These are phyloP conservation scores for Daldinia loculata DNA, from an alignment of 495 filamentous ascomycete species.

Conservation along the genomic window DNA sequence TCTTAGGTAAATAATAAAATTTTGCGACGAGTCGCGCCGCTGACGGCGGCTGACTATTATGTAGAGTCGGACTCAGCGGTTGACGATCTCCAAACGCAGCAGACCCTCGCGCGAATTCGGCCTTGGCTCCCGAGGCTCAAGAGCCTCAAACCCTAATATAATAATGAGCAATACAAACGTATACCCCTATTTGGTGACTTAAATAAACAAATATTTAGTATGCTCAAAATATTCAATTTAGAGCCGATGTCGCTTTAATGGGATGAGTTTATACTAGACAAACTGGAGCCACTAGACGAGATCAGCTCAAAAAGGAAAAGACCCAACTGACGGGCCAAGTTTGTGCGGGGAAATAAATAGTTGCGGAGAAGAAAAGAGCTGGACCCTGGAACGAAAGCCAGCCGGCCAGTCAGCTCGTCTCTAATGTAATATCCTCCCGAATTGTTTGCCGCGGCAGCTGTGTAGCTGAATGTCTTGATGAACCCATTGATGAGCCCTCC, in stretches of 20 bases:
- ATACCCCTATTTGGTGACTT: neutral
- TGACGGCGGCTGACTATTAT: slow-evolving; percentile 17
- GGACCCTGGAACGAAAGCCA: neutral
- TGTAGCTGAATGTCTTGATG: neutral
- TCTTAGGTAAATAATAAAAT: slow-evolving; percentile 21
- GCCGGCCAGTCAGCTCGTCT: neutral
- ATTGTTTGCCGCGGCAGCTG: neutral
- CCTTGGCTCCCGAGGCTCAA: slow-evolving; percentile 3
- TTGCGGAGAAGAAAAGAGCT: slow-evolving; percentile 13
- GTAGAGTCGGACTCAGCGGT: neutral
- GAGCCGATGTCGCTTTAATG: slow-evolving; percentile 32
- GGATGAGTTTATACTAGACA: neutral
- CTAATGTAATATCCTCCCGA: neutral
- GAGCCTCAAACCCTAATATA: neutral
- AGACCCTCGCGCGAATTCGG: neutral
- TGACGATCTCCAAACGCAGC: neutral
- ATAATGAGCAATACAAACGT: neutral
- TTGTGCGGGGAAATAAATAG: slow-evolving; percentile 5
- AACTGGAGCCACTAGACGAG: slow-evolving; percentile 6
- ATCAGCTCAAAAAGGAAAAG: slow-evolving; percentile 8
- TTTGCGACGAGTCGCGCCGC: slow-evolving; percentile 17
- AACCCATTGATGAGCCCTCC: neutral
- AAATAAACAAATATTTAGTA: neutral
- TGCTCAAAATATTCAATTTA: neutral
- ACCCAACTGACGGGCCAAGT: neutral